Evolutionary conservation across 192 early-diverging fungal genomes (phyloP), one percentile per base, ranked within the genome.

Genomic region (Podila epicladia): DNA sequence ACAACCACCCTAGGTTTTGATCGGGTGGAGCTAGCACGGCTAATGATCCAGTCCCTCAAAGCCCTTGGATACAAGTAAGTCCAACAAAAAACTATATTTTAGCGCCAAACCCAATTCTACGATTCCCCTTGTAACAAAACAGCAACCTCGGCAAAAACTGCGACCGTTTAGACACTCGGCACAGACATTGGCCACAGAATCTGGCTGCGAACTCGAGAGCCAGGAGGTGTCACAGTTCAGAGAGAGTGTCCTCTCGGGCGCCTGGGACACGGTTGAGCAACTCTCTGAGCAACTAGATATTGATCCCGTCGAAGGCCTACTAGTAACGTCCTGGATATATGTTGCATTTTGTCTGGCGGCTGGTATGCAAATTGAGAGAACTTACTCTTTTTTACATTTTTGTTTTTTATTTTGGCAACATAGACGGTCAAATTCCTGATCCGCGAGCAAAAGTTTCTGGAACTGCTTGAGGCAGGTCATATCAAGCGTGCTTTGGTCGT

Each of bases 401-500:
- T 41, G 38, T 12, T 8, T 0, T 2, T 15, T 45, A 3, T 13
- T 2, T 45, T 45, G 41, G 15, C 12, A 33, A 33, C 41, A 17
- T 3, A 55, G 53, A 55, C 53, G 5, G 89, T 91, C 29, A 83
- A 79, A 68, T 97, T 97, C 73, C 82, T 96, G 32, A 88, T 97
- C 63, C 87, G 94, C 60, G 85, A 93, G 60, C 98, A 99, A 87
- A 95, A 96, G 78, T 99, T 92, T 71, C 82, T 98, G 28, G 98
- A 99, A 79, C 78, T 93, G 2, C 71, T 99, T 32, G 95, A 97
- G 83, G 66, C 74, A 7, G 74, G 87, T 32, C 64, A 92, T 35
- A 88, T 91, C 4, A 90, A 93, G 71, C 84, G 88, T 59, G 98
- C 97, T 9, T 71, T 97, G 58, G 58, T 87, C 9, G 86, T 95